Conservation (phyloP, 2,329 filamentous ascomycete species). For the Fusarium piperis region DNA sequence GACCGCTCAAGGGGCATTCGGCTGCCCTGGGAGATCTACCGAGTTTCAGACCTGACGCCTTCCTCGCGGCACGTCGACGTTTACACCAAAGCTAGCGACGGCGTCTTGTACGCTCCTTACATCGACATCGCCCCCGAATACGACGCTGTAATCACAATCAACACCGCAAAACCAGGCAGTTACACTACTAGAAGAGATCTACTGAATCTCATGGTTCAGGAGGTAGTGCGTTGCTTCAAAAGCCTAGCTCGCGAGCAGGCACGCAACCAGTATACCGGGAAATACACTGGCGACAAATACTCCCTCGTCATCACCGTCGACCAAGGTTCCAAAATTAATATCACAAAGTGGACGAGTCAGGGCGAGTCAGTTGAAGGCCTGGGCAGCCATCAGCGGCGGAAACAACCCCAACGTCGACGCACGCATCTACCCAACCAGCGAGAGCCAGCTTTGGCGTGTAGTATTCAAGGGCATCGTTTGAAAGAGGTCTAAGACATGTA, state of each 20-base stretch:
- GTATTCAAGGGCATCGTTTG: neutral
- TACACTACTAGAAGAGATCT: neutral
- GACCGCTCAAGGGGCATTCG: neutral
- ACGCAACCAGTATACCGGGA: neutral
- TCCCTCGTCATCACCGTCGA: neutral
- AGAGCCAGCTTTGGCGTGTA: neutral
- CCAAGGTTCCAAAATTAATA: neutral
- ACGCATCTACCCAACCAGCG: neutral
- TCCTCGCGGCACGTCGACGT: neutral
- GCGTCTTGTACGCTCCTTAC: neutral
- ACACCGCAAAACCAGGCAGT: neutral
- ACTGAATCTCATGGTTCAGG: neutral
- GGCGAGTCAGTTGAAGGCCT: neutral
- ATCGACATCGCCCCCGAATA: neutral
- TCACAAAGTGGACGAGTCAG: neutral
- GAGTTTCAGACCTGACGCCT: neutral
- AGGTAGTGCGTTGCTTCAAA: neutral
- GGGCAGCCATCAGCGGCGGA: neutral
- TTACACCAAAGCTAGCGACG: neutral
- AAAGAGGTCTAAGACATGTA: neutral
- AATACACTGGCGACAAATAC: neutral
- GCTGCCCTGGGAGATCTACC: neutral
- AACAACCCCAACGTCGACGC: neutral
- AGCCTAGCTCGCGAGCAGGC: neutral
- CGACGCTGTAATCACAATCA: neutral